phyloP scores from a whole-genome alignment of 2,329 filamentous ascomycete species.

The Didymella glomerata region DNA sequence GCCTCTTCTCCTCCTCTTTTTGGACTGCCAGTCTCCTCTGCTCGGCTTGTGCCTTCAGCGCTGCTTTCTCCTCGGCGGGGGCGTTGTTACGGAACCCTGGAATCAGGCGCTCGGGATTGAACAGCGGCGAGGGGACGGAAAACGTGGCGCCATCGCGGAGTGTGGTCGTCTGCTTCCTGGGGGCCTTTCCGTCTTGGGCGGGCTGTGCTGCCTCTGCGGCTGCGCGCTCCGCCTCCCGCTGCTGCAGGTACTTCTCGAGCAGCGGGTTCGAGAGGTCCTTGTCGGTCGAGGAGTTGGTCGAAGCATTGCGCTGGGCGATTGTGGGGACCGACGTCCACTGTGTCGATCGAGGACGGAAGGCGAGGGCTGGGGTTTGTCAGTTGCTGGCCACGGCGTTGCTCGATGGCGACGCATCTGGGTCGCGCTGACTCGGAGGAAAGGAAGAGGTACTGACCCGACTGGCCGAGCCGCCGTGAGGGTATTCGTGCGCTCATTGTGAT shows the following conservation, averaged over 20 bases:
- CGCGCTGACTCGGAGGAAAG: neutral
- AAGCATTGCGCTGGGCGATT: slow-evolving; percentile 29
- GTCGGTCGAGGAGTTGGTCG: slow-evolving; percentile 21
- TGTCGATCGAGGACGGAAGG: slow-evolving; percentile 32
- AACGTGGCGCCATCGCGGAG: slow-evolving; percentile 32
- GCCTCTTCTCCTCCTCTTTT: slow-evolving; percentile 58
- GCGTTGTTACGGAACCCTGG: slow-evolving; percentile 36
- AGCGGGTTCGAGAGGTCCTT: slow-evolving; percentile 61
- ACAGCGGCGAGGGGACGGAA: slow-evolving; percentile 32
- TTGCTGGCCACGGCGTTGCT: neutral
- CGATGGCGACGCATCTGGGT: too few species aligned
- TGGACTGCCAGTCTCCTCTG: slow-evolving; percentile 17
- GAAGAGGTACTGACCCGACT: slow-evolving; percentile 62
- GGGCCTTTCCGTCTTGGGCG: neutral
- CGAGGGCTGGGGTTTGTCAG: slow-evolving; percentile 34
- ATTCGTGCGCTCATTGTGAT: slow-evolving; percentile 70
- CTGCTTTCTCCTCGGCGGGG: slow-evolving; percentile 25
- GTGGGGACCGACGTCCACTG: slow-evolving; percentile 29
- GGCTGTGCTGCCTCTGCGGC: neutral
- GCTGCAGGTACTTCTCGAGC: slow-evolving; percentile 65
- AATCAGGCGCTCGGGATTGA: slow-evolving; percentile 37
- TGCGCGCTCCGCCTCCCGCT: slow-evolving; percentile 24
- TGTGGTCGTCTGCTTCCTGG: slow-evolving; percentile 5
- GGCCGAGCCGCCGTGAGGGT: slow-evolving; percentile 68
- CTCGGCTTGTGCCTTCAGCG: slow-evolving; percentile 24